These are phyloP conservation scores for Sutorius australiensis DNA, from an alignment of 768 basidiomycete genomes.

Conservation along the genomic window DNA sequence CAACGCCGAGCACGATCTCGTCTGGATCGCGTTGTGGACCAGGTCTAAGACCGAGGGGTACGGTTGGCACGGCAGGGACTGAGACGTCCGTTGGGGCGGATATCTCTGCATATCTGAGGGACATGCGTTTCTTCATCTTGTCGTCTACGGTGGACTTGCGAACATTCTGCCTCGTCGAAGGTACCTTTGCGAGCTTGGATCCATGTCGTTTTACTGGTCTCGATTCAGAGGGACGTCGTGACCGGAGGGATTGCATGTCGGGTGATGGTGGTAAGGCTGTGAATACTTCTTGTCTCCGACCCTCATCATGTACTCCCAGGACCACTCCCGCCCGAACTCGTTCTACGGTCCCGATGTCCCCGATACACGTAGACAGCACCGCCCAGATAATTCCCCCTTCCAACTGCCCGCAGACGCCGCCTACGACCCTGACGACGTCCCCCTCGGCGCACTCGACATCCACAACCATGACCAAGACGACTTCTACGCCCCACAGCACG, in stretches of 20 bases:
- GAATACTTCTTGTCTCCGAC: conserved; percentile 9
- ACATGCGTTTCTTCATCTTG: conserved; percentile 96
- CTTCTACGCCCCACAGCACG: conserved; percentile 27
- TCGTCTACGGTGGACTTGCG: conserved; percentile 61
- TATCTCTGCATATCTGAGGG: conserved; percentile 88
- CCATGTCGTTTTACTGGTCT: conserved; percentile 34
- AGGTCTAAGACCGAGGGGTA: conserved; percentile 45
- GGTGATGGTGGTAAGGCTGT: conserved; percentile 13
- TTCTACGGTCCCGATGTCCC: conserved; percentile 31
- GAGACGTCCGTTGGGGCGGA: conserved; percentile 59
- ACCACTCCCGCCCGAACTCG: conserved; percentile 34
- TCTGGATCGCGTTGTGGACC: conserved; percentile 39
- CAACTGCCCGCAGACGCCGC: conserved; percentile 31
- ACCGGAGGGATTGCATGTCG: conserved; percentile 54
- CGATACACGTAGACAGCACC: conserved; percentile 5
- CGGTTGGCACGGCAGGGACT: conserved; percentile 55
- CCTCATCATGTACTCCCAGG: conserved; percentile 34
- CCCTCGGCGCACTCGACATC: conserved; percentile 27
- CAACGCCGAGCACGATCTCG: conserved; percentile 45
- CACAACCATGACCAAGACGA: conserved; percentile 42
- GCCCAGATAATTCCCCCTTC: conserved; percentile 21
- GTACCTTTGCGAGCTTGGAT: conserved; percentile 30
- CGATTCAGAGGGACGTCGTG: conserved; percentile 45
- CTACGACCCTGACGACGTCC: conserved; percentile 41
- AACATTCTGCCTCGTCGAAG: conserved; percentile 37